Evolutionary conservation across 116 monocot species (phyloP).

Genomic region (Phalaenopsis hybrid): DNA sequence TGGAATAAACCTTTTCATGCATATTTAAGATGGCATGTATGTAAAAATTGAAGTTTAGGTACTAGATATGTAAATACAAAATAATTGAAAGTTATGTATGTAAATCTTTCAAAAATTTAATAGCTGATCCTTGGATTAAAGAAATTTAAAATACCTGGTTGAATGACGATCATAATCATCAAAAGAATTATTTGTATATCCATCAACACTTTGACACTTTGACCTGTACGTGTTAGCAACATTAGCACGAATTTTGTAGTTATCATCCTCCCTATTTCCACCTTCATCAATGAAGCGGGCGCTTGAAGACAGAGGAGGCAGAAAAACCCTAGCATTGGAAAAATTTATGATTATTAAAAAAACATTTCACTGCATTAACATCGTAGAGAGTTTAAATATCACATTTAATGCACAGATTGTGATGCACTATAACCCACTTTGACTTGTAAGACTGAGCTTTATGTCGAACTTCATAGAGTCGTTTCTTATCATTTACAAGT

Average conservation of each 20-base stretch:
- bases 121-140: neutral
- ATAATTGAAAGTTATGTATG: too few species aligned
- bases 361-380: neutral
- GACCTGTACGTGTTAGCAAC: slow-evolving; percentile 43
- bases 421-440: slow-evolving; percentile 42
- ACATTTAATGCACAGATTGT: too few species aligned
- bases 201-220: slow-evolving; percentile 50
- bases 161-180: slow-evolving; percentile 68
- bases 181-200: slow-evolving; percentile 31
- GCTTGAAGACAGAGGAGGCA: slow-evolving; percentile 10
- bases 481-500: slow-evolving; percentile 82
- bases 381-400: neutral
- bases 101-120: neutral
- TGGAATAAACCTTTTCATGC: too few species aligned
- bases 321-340: neutral
- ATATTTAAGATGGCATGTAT: too few species aligned
- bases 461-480: slow-evolving; percentile 60
- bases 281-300: slow-evolving; percentile 59
- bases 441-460: slow-evolving; percentile 65
- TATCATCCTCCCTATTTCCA: slow-evolving; percentile 35
- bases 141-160: slow-evolving; percentile 36
- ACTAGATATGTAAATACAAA: too few species aligned
- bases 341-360: neutral
- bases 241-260: slow-evolving; percentile 21
- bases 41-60: too few species aligned